phyloP scores from a whole-genome alignment of 352 stramenopile genomes.

The Globisporangium sylvaticum region DNA sequence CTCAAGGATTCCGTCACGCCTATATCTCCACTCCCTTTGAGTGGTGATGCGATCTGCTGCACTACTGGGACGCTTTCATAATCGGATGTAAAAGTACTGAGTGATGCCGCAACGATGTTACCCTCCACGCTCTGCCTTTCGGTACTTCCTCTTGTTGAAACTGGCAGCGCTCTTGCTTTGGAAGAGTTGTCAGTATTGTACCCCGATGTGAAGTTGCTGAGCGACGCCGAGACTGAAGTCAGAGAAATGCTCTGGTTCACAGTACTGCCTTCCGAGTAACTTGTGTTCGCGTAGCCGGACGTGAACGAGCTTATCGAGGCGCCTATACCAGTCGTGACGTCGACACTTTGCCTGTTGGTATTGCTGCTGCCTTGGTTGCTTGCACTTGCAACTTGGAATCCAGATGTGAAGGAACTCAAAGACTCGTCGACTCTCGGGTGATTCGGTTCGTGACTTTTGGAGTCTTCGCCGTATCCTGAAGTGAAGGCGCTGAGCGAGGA shows the following conservation, averaged over 20 bases:
- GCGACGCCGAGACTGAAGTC: slow-evolving; percentile 11
- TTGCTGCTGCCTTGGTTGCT: background rate
- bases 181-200: slow-evolving; percentile 10
- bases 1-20: slow-evolving; percentile 13
- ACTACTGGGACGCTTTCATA: slow-evolving; percentile 5
- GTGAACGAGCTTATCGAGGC: slow-evolving; percentile 43
- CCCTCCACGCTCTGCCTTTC: background rate
- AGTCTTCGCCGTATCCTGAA: slow-evolving; percentile 15
- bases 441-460: slow-evolving; percentile 3
- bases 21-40: background rate
- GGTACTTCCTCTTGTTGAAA: background rate
- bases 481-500: slow-evolving; percentile 23
- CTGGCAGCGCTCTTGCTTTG: background rate
- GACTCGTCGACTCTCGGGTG: slow-evolving; percentile 24
- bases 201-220: slow-evolving; percentile 29
- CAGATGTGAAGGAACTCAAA: slow-evolving; percentile 35
- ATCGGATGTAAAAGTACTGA: slow-evolving; percentile 26
- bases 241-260: slow-evolving; percentile 12
- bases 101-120: slow-evolving; percentile 11
- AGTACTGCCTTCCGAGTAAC: background rate
- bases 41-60: slow-evolving; percentile 3
- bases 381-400: slow-evolving; percentile 16
- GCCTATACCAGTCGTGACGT: slow-evolving; percentile 18
- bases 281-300: slow-evolving; percentile 1
- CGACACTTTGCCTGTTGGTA: slow-evolving; percentile 12